Conservation (phyloP, 805 yeast genomes). For the Priceomyces castillae region DNA sequence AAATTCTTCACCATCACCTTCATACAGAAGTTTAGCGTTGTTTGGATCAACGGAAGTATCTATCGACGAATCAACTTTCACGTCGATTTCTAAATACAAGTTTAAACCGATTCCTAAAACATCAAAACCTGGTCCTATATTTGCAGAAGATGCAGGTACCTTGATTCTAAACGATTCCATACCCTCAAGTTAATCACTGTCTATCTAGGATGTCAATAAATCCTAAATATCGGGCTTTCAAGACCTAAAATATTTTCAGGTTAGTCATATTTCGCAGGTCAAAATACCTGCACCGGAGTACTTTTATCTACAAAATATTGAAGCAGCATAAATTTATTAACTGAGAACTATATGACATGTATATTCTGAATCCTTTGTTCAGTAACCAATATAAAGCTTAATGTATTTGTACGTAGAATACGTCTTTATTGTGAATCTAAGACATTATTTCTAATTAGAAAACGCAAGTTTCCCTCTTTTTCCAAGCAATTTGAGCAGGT, state of each 20-base stretch:
- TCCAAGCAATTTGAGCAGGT: conserved; percentile 74
- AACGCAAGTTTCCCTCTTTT: conserved; percentile 52
- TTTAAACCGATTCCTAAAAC: conserved; percentile 90
- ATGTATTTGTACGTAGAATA: too few species aligned
- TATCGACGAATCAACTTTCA: conserved; percentile 53
- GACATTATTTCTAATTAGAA: conserved; percentile 16
- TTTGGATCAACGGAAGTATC: conserved; percentile 57
- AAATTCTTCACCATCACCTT: conserved; percentile 74
- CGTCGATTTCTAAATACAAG: conserved; percentile 67
- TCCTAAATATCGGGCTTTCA: too few species aligned
- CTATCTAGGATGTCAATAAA: background rate
- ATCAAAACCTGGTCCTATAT: conserved; percentile 98
- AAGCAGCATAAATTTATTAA: too few species aligned
- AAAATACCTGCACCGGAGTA: background rate
- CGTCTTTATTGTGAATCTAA: too few species aligned
- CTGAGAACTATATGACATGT: too few species aligned
- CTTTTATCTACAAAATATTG: too few species aligned
- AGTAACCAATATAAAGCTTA: too few species aligned
- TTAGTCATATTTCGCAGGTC: background rate
- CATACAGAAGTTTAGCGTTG: conserved; percentile 68
- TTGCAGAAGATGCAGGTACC: conserved; percentile 97
- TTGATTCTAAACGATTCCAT: conserved; percentile 50
- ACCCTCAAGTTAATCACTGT: background rate
- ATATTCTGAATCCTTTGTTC: too few species aligned
- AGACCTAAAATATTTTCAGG: too few species aligned